phyloP scores from a whole-genome alignment of 148 eudicot species.

The Tetragonia tetragonoides region DNA sequence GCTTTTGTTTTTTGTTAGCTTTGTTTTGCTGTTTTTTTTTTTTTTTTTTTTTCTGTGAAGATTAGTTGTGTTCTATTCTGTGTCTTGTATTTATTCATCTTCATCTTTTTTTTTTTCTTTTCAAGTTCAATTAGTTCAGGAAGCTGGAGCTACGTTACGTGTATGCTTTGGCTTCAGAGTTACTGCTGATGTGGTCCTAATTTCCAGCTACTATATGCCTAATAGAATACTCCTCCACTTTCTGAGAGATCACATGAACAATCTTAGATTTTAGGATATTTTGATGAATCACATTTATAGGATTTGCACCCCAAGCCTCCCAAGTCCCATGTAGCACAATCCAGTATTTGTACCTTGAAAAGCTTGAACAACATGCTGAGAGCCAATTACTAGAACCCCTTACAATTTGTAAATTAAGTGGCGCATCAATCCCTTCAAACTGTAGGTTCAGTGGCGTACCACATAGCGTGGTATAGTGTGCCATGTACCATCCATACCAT shows the following conservation, averaged over 20 bases:
- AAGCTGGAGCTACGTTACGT: neutral
- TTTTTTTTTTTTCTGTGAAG: neutral
- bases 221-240: neutral
- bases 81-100: no score
- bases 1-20: no score
- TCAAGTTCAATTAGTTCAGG: neutral
- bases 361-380: neutral
- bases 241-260: neutral
- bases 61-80: neutral
- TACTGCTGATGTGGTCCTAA: slow-evolving; percentile 10
- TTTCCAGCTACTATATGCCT: neutral
- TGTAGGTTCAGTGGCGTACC: slow-evolving; percentile 7
- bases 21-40: neutral
- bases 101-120: neutral
- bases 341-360: neutral
- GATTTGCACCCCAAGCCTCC: neutral
- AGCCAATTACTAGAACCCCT: neutral
- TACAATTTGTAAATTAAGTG: neutral
- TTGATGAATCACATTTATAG: neutral
- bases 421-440: neutral
- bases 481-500: neutral
- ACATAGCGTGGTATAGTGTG: neutral
- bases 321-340: neutral
- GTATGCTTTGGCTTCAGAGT: neutral
- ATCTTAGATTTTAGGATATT: neutral